phyloP scores from a whole-genome alignment of 306 rosid species.

The Begonia masoniana region DNA sequence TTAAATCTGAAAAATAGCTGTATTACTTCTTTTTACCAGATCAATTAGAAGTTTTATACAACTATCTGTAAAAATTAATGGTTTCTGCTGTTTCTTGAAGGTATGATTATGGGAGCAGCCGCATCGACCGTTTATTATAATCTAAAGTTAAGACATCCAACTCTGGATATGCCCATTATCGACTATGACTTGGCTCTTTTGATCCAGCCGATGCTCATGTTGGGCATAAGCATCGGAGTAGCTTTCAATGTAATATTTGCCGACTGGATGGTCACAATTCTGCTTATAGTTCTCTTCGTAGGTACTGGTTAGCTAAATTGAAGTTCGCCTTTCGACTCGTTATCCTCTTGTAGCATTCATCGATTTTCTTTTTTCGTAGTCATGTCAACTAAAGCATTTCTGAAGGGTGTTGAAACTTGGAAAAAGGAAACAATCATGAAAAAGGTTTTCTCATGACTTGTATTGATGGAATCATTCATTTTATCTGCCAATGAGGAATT shows the following conservation, averaged over 20 bases:
- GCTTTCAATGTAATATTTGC: constrained; percentile 77
- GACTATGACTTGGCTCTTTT: constrained; percentile 88
- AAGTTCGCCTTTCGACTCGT: background rate
- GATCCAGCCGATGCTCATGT: constrained; percentile 92
- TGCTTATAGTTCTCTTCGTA: constrained; percentile 66
- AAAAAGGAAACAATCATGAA: constrained; percentile 79
- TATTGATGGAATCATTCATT: too few species aligned
- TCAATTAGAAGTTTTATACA: too few species aligned
- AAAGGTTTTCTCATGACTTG: constrained; percentile 25
- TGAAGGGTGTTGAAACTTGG: constrained; percentile 81
- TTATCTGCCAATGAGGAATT: too few species aligned
- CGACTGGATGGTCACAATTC: constrained; percentile 88
- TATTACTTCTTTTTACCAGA: background rate
- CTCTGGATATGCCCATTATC: constrained; percentile 53
- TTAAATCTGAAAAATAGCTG: too few species aligned
- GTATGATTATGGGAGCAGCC: constrained; percentile 95
- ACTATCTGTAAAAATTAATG: background rate
- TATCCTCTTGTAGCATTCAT: background rate
- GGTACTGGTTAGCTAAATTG: constrained; percentile 25
- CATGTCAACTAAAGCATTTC: constrained; percentile 76
- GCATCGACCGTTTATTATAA: constrained; percentile 71
- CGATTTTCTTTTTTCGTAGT: constrained; percentile 25
- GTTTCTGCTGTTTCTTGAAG: constrained; percentile 21
- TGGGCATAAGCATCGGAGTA: constrained; percentile 91
- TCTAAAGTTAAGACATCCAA: constrained; percentile 74